Evolutionary conservation across 805 yeast species (phyloP), one percentile per base, ranked within the genome.

Genomic region (Candida andamanensis): DNA sequence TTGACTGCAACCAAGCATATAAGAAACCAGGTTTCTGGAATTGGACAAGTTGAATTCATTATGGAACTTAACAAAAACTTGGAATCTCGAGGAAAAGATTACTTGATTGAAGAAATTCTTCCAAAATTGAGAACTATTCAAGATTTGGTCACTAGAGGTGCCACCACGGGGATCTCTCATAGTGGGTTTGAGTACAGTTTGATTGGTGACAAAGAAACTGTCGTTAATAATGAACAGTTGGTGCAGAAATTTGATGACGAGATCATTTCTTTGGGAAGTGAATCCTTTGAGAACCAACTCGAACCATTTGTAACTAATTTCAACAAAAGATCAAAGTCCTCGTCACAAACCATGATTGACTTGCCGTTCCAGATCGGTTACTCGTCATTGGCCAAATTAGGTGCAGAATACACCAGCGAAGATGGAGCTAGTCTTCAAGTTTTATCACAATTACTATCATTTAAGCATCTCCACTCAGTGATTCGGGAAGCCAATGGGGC

Each of bases 401-500:
- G 95, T 15, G 78, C 82, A 3, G 63, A 77, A 4, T 86, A 85
- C 52, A 54, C 67, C 3, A 69, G 77, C 31, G 59, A 68, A 30
- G 97, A 90, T 42, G 87, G 95, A 22, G 95, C 97, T 0, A 68
- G 86, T 1, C 68, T 92, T 26, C 95, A 85, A 56, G 76, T 92
- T 0, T 65, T 92, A 28, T 72, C 96, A 1, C 89, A 82, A 45
- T 54, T 92, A 36, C 56, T 87, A 44, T 80, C 95, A 0, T 89
- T 81, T 58, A 85, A 83, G 49, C 76, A 84, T 44, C 63, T 92
- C 29, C 98, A 92, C 56, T 74, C 85, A 9, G 95, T 87, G 42
- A 78, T 92, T 23, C 74, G 98, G 44, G 98, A 92, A 52, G 78
- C 90, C 49, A 95, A 95, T 36, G 98, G 98, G 37, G 98, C 98